phyloP scores from a whole-genome alignment of 345 rosid species.

The Salix exigua region DNA sequence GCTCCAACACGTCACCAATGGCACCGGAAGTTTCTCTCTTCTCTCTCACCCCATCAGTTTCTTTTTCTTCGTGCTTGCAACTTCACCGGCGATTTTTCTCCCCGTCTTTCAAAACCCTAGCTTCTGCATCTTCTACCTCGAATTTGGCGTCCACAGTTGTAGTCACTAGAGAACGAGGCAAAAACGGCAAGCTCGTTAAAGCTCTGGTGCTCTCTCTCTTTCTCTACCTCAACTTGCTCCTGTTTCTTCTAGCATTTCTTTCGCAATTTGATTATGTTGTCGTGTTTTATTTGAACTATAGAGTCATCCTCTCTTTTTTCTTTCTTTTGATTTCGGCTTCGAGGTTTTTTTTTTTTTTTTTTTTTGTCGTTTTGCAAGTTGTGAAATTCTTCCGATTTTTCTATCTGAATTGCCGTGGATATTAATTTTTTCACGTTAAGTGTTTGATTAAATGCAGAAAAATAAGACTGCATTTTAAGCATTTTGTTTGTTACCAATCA shows the following conservation, averaged over 20 bases:
- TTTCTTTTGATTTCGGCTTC: neutral
- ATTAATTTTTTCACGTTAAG: slow-evolving; percentile 1
- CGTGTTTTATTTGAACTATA: neutral
- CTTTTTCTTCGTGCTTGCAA: slow-evolving; percentile 11
- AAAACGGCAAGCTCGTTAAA: slow-evolving; percentile 68
- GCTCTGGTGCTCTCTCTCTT: slow-evolving; percentile 50
- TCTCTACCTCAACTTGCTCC: neutral
- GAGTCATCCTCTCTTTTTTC: too few species aligned
- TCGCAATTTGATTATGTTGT: neutral
- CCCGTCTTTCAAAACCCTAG: slow-evolving; percentile 14
- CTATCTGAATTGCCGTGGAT: neutral
- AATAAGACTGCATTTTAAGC: slow-evolving; percentile 8
- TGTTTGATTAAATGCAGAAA: slow-evolving; percentile 37
- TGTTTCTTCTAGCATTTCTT: neutral
- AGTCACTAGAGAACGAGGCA: slow-evolving; percentile 93
- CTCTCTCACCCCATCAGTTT: slow-evolving; percentile 19
- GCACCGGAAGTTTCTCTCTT: slow-evolving; percentile 25
- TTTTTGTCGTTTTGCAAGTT: neutral
- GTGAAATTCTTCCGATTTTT: neutral
- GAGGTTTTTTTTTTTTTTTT: too few species aligned
- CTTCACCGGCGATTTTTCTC: slow-evolving; percentile 18
- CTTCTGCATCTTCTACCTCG: slow-evolving; percentile 9
- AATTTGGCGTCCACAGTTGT: slow-evolving; percentile 56
- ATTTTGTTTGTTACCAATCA: neutral
- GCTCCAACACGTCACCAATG: slow-evolving; percentile 38